Conservation (phyloP, 2,329 filamentous ascomycete species). For the Diaporthe vaccinii region DNA sequence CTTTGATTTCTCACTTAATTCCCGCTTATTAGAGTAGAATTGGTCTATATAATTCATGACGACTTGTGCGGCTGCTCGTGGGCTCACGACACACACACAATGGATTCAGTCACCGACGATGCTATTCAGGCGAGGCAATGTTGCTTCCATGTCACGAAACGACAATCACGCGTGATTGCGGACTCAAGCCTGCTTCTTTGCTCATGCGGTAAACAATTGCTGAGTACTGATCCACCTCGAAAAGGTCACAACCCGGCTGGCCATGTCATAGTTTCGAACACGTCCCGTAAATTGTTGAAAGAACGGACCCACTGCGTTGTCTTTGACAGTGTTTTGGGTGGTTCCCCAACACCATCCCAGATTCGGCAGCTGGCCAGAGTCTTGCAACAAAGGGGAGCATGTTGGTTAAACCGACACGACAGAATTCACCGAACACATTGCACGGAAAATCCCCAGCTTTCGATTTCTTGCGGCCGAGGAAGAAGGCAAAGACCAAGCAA, state of each 20-base stretch:
- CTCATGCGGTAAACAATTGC: not conserved
- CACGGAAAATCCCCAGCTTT: not conserved
- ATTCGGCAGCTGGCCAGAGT: conserved; percentile 10
- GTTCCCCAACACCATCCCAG: conserved; percentile 1
- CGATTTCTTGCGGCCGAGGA: not conserved
- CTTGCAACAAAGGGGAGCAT: conserved; percentile 7
- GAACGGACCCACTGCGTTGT: not conserved
- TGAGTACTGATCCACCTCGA: not conserved
- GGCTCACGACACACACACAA: not conserved
- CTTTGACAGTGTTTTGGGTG: conserved; percentile 3
- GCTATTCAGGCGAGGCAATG: not conserved
- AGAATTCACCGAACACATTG: too few species aligned
- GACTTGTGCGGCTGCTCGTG: rapidly evolving
- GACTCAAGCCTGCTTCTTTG: not conserved
- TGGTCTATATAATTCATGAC: not conserved
- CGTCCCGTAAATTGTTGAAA: not conserved
- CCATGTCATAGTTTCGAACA: too few species aligned
- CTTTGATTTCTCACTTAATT: not conserved
- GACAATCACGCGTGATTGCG: not conserved
- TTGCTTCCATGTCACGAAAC: not conserved
- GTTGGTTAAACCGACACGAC: not conserved
- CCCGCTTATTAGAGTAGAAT: not conserved
- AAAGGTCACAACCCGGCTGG: too few species aligned
- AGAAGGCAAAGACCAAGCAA: not conserved
- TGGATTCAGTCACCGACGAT: not conserved